Evolutionary conservation across 371 early-diverging fungal species (phyloP), one percentile per base, ranked within the genome.

Genomic region (Mucor saturninus): DNA sequence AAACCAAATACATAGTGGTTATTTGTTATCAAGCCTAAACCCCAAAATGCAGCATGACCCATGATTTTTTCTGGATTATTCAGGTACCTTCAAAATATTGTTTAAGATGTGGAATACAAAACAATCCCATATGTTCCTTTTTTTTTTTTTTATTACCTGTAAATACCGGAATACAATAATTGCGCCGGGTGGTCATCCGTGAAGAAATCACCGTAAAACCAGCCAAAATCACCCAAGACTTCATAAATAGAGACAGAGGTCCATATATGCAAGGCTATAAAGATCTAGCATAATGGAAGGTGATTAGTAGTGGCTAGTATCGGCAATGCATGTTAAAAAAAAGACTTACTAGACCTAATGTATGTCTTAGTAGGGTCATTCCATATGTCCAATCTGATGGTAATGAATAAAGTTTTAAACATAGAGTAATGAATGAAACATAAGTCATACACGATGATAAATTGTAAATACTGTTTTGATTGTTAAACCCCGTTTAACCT

Each of bases 21-120:
- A 54, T 86, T 87, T 65, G 92, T 86, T 57, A 95, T 91, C 65
- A 96, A 67, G 4, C 95, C 87, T 65, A 96, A 77, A 4, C 96
- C 98, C 88, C 93, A 98, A 74, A 93, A 91, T 2, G 94, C 89
- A 6, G 93, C 86, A 68, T 94, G 93, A 10, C 95, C 93, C 71
- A 95, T 90, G 45, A 95, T 84, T 74, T 93, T 93, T 61, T 95
- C 95, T 2, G 96, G 96, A 71, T 95, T 94, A 73, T 95, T 96
- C 32, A 96, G 81, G 62, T 59, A 72, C 43, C 73, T 62, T 31
- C n/a, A 42, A n/a, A 13, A 14, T n/a, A 50, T 50, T 14, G 4
- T 30, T 28, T 0, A 21, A 21, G 21, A 2, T 28, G 48, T 48
- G n/a, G 8, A 21, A 21, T 1, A 21, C 21, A 21, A 38, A 38